These are phyloP conservation scores for Fusarium nisikadoi DNA, from an alignment of 2,329 filamentous ascomycete genomes.

Conservation along the genomic window DNA sequence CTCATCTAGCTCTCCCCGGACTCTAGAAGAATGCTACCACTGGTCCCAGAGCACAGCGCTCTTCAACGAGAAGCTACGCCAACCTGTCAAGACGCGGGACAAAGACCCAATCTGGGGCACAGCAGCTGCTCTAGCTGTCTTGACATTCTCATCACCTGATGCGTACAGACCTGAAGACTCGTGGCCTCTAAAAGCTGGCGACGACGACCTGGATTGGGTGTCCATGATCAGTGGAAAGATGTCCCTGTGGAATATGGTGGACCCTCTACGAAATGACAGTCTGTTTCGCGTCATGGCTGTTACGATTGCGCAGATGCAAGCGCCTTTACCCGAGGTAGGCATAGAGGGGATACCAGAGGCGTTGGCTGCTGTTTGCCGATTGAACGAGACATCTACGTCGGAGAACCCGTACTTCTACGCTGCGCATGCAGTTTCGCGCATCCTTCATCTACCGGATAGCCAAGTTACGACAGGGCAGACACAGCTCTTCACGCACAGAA, in stretches of 20 bases:
- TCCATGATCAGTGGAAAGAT: slow-evolving; percentile 50
- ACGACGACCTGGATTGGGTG: slow-evolving; percentile 50
- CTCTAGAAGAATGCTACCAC: slow-evolving; percentile 56
- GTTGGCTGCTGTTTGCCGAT: slow-evolving; percentile 41
- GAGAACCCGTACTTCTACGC: slow-evolving; percentile 53
- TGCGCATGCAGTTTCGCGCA: slow-evolving; percentile 50
- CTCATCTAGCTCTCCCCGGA: slow-evolving; percentile 38
- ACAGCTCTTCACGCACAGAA: slow-evolving; percentile 49
- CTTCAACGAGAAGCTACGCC: slow-evolving; percentile 50
- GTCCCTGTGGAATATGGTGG: slow-evolving; percentile 48
- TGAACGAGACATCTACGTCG: slow-evolving; percentile 47
- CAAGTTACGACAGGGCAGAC: slow-evolving; percentile 45
- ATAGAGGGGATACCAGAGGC: slow-evolving; percentile 40
- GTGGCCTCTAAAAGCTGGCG: slow-evolving; percentile 48
- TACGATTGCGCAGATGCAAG: slow-evolving; percentile 51
- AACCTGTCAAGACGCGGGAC: slow-evolving; percentile 49
- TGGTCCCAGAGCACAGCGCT: slow-evolving; percentile 54
- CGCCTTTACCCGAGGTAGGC: slow-evolving; percentile 46
- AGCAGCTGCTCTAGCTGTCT: slow-evolving; percentile 54
- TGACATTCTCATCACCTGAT: slow-evolving; percentile 55
- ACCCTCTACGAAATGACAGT: slow-evolving; percentile 51
- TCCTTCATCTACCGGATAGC: slow-evolving; percentile 45
- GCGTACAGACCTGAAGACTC: slow-evolving; percentile 45
- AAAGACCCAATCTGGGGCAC: slow-evolving; percentile 60
- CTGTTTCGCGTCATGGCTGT: slow-evolving; percentile 49